Evolutionary conservation across 805 yeast species (phyloP), one percentile per base, ranked within the genome.

Genomic region (Candida maris): DNA sequence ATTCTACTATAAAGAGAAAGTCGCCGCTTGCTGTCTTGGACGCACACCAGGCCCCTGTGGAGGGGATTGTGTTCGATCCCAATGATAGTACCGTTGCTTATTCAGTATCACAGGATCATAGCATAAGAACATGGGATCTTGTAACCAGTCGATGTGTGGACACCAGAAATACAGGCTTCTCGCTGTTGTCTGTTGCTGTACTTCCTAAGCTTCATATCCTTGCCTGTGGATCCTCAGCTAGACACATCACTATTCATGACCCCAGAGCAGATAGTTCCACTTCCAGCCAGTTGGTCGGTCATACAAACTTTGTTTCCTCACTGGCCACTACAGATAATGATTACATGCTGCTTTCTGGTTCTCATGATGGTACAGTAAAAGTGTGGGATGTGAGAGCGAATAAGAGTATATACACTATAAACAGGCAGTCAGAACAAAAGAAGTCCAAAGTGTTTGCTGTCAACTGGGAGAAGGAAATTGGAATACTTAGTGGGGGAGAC

Each of bases 211-310:
- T 81, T 35, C 76, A 85, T 44, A 67, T 93, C 37, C 64, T 93
- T 20, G 95, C 89, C 6, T 77, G 91, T 39, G 98, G 98, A n/a
- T 87, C 97, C 1, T 82, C 96, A 9, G 97, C 97, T n/a, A 82
- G 98, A 62, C 97, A 93, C 62, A 89, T 93, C 45, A 81, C 88
- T 37, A 69, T 93, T 43, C 95, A 87, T 55, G 98, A 93, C 59
- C 97, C 97, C 30, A 76, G 98, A 57, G 70, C 81, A 2, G 72
- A 78, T 6, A 73, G 81, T 26, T 71, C 79, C 12, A 81, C 80
- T 39, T 79, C 75, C 37, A 67, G 72, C 31, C 94, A 88, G 61
- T 71, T 93, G 35, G 68, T 77, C 32, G 98, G 98, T 5, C 98
- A 93, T 60, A 76, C 82, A 29, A 91, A 89, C 62, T 89, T 93